These are phyloP conservation scores for Metschnikowia santaceciliae DNA, from an alignment of 805 yeast species.

Conservation along the genomic window DNA sequence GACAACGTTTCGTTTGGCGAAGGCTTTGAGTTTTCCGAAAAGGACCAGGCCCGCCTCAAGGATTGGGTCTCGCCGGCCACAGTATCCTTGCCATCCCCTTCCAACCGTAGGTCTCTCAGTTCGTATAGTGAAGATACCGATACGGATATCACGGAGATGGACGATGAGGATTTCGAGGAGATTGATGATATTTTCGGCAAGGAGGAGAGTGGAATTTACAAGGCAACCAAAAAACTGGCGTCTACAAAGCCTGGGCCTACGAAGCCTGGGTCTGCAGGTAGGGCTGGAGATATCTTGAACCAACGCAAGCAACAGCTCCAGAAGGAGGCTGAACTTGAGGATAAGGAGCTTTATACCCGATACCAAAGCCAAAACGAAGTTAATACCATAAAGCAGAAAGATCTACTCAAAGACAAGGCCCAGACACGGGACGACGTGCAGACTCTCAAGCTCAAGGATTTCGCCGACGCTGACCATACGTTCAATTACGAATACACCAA, in stretches of 20 bases:
- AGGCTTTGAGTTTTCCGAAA: neutral
- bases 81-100: conserved; percentile 13
- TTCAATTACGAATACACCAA: conserved; percentile 34
- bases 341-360: conserved; percentile 23
- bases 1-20: conserved; percentile 13
- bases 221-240: conserved; percentile 11
- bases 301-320: conserved; percentile 24
- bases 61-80: conserved; percentile 15
- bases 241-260: neutral
- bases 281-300: conserved; percentile 23
- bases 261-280: conserved; percentile 5
- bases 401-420: neutral
- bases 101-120: conserved; percentile 25
- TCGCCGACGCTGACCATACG: conserved; percentile 26
- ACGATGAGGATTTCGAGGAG: conserved; percentile 37
- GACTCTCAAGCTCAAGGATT: conserved; percentile 30
- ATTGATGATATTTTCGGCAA: conserved; percentile 36
- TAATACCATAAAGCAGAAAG: neutral
- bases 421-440: conserved; percentile 18
- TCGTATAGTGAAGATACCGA: conserved; percentile 39
- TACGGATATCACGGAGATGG: conserved; percentile 37
- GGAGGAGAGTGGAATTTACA: conserved; percentile 35
- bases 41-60: conserved; percentile 1
- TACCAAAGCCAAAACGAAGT: conserved; percentile 12
- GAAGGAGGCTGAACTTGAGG: conserved; percentile 33